Base-by-base conservation (phyloP, 257 asterid species). In the Scutellaria barbata region DNA sequence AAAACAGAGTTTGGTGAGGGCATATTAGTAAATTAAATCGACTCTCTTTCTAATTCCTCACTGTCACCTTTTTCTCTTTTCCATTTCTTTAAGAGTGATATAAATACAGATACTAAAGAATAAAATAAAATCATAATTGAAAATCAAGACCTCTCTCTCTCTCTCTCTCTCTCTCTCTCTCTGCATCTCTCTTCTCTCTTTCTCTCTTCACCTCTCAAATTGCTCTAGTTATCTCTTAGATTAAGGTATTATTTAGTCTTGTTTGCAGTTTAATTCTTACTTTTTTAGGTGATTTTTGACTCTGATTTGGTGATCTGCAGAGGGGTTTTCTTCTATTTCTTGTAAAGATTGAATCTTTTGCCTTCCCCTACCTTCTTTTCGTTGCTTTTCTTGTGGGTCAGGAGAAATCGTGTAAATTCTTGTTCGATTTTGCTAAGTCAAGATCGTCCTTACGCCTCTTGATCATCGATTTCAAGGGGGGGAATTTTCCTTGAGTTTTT, bases 371-470 rank as follows among this genome's bases (percentile, higher is more conserved):
- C 41, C 50, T 74, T 69, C 60, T 10, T 51, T 59, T 46, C 59
- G 61, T 60, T 52, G 48, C 50, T 77, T 77, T 47, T 61, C 75
- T 67, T 58, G 81, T 52, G 82, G 80, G 80, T 42, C 69, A 51
- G 76, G 78, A 68, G 63, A 71, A 56, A 16, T 47, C 45, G 51
- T 47, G 42, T 70, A 10, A 37, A 56, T 50, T 66, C 20, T 41
- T 48, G 50, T 59, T 52, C 69, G 56, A 68, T 54, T 69, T 63
- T 43, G 5, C 8, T 25, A 43, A 60, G 41, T 67, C 42, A 35
- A 63, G 65, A 78, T 74, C 81, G 45, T 46, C 48, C 53, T 2
- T 39, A 58, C 17, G 40, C 61, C 59, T 20, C 25, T 48, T 42
- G 39, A 13, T 50, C 33, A 55, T 41, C 51, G 35, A 48, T 69